Evolutionary conservation across 495 filamentous ascomycete genomes (phyloP).

Genomic region (Hypoxylon fuscum): DNA sequence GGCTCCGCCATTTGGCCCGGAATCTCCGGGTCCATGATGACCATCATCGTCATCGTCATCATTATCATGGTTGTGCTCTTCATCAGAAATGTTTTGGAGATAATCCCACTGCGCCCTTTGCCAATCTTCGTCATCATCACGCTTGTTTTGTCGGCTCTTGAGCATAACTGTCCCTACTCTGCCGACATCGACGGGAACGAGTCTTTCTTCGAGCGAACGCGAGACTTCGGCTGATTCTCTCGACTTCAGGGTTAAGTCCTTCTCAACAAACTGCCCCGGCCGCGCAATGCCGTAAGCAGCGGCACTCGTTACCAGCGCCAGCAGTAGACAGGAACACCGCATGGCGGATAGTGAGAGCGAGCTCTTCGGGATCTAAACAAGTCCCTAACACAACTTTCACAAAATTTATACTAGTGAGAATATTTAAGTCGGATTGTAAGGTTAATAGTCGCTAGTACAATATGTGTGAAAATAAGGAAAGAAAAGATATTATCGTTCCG

Average conservation of each 20-base stretch:
- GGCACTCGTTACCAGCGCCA: slow-evolving; percentile 22
- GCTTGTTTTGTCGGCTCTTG: not conserved
- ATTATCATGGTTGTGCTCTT: not conserved
- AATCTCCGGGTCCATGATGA: no score
- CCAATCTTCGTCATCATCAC: slow-evolving; percentile 5
- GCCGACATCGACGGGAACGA: not conserved
- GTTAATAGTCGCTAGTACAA: not conserved
- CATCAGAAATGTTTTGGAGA: not conserved
- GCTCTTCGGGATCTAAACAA: slow-evolving; percentile 2
- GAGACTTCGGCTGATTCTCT: slow-evolving; percentile 2
- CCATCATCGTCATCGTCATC: slow-evolving; percentile 2
- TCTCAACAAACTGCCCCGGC: not conserved
- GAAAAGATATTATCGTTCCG: not conserved
- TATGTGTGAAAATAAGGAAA: slow-evolving; percentile 5
- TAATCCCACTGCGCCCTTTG: not conserved
- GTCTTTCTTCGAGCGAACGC: slow-evolving; percentile 8
- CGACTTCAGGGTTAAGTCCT: slow-evolving; percentile 1
- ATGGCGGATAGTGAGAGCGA: slow-evolving; percentile 8
- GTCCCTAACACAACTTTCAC: slow-evolving; percentile 7
- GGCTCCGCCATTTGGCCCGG: not conserved
- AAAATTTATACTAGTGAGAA: not conserved
- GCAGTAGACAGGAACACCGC: slow-evolving; percentile 23
- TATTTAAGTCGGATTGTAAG: not conserved
- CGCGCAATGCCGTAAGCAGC: slow-evolving; percentile 13
- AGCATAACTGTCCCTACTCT: not conserved